These are phyloP conservation scores for Cordyceps javanica DNA, from an alignment of 2,329 filamentous ascomycete genomes.

Conservation along the genomic window DNA sequence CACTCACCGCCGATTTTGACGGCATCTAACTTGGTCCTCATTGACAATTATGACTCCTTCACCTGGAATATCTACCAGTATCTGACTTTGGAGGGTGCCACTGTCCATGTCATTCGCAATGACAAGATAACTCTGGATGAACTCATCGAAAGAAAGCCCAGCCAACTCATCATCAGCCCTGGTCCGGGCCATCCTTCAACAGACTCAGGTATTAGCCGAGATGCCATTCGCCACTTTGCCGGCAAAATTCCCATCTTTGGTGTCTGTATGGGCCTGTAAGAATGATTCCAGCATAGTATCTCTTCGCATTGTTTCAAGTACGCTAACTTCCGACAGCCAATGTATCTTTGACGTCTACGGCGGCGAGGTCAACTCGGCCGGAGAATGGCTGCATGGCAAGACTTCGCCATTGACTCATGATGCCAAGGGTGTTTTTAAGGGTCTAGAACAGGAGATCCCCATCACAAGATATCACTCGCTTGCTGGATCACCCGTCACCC, in stretches of 20 bases:
- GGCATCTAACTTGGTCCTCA: conserved; percentile 86
- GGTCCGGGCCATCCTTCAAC: conserved; percentile 88
- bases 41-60: conserved; percentile 99
- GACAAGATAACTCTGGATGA: conserved; percentile 85
- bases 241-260: conserved; percentile 94
- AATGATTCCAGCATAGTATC: conserved; percentile 20
- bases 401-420: conserved; percentile 89
- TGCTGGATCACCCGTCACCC: conserved; percentile 80
- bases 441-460: conserved; percentile 71
- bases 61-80: conserved; percentile 99
- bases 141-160: conserved; percentile 75
- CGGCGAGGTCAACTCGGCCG: conserved; percentile 83
- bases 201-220: conserved; percentile 89
- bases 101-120: conserved; percentile 83
- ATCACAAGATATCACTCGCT: conserved; percentile 96
- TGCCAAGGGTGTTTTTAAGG: conserved; percentile 80
- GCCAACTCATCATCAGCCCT: conserved; percentile 90
- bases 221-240: conserved; percentile 82
- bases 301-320: neutral
- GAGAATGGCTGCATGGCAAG: conserved; percentile 95
- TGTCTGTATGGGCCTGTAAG: conserved; percentile 96
- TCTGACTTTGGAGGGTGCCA: conserved; percentile 89
- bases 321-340: conserved; percentile 48
- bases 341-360: conserved; percentile 95
- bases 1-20: conserved; percentile 66